Evolutionary conservation across 108 stramenopile species (phyloP), one percentile per base, ranked within the genome.

Genomic region (Cyclotella baltica): DNA sequence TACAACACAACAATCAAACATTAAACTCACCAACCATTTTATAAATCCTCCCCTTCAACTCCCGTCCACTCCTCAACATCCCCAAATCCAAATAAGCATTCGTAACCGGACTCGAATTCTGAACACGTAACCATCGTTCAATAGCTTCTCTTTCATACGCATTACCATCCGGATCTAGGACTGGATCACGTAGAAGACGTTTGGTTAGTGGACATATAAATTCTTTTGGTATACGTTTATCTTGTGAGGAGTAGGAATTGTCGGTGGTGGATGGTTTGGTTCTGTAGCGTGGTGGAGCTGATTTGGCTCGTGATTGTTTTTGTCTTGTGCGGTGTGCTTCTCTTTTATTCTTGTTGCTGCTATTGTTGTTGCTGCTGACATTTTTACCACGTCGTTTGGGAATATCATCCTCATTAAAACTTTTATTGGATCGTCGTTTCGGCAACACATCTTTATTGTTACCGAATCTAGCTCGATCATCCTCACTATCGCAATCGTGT

Each of bases 61-160:
- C 74, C 55, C 69, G 69, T 62, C 86, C 85, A 30, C 86, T 86
- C 33, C 68, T 72, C 25, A 88, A 64, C 72, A 65, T 58, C 1
- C 75, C 83, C 30, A 66, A 16, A 58, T 59, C 58, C 67, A 87
- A 66, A 58, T 47, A 58, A 16, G 74, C 83, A 62, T 79, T 79
- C 33, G 87, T 87, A 58, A 80, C 64, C 16, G 87, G 87, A 56
- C 81, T 83, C 31, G 87, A 83, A 55, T 79, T 78, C 40, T 81
- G 72, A 23, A 62, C 67, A 23, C 70, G 23, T 46, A 91, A 75
- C 92, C 92, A 93, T 28, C 69, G 40, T 35, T 79, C 80, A 18
- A 93, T 93, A 31, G 89, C 92, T 52, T 77, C 83, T 56, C 92
- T 79, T 62, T 96, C 94, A 72, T 94, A 96, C 1, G 89, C 86